Base-by-base conservation (phyloP, 1,139 yeast species). In the Blastobotrys petasosporus region DNA sequence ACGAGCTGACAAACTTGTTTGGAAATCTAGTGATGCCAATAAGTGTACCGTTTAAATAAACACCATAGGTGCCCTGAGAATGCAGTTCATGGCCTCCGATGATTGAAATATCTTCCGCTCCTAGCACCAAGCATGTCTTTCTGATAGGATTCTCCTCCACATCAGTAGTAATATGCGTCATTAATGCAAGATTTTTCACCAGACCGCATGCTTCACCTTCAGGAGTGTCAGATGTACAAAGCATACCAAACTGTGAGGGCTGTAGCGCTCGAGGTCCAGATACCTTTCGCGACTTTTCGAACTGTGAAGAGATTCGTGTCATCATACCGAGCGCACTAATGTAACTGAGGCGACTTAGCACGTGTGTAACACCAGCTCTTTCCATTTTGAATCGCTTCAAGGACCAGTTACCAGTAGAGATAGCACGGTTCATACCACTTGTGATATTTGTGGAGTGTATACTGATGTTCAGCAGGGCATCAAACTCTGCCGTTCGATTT, bases 151-250 rank as follows among this genome's bases (percentile, higher is more conserved):
- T 85, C 63, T 92, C 97, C 65, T 92, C 99, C 58, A 87, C 97
- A 66, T 92, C 99, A 2, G 98, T 90, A 8, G 99, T 92, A 60
- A 92, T 94, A 68, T 92, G 99, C 12, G 99, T 92, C 99, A 92
- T 92, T 46, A 92, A 75, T 1, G 98, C 98, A 65, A 92, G 73
- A 62, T 92, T 92, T 67, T 92, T 92, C 32, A 92, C 98, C 65
- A 92, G 76, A 60, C 99, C 99, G 79, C 99, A 92, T 1, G 99
- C 98, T 66, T 94, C 99, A 74, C 99, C 99, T 76, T 92, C 99
- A 2, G 99, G 99, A 0, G 99, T 92, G 76, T 92, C 99, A 0
- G 97, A 86, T 6, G 98, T 88, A 75, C 99, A 92, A 52, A 92
- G 74, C 97, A 92, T 92, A 62, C 98, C 98, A 66, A 92, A 92